Base-by-base conservation (phyloP, 805 yeast species). In the Metschnikowia peoriensis region DNA sequence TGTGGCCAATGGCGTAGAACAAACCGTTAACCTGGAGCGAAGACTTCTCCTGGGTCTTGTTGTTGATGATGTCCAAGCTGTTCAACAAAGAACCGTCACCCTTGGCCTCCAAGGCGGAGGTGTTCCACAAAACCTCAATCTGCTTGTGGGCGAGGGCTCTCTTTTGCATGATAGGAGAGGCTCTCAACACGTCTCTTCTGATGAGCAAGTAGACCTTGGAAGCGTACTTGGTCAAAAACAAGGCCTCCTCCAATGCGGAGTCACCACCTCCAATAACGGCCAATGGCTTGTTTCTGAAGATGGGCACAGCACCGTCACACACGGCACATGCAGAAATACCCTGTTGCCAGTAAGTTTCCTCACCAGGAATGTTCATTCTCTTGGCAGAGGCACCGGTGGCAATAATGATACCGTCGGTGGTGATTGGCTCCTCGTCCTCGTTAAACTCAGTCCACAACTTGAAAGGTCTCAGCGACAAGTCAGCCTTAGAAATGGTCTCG, bases 301-400 rank as follows among this genome's bases (percentile, higher is more conserved):
- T 92, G 63, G 99, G 99, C 46, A 94, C 96, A 35, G 99, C 99
- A 74, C 99, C 99, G 70, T 94, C 99, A 77, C 99, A 94, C 57
- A 94, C 99, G 40, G 99, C 99, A 80, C 99, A 94, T 15, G 99
- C 99, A 62, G 97, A 89, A 61, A 94, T 94, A 72, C 99, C 99
- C 71, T 87, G 88, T 79, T 94, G 99, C 99, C 99, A 94, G 83
- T 94, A 94, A 37, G 82, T 81, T 61, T 94, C 98, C 78, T 94
- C 99, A 64, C 99, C 99, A 54, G 97, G 97, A 56, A 94, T 78
- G 68, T 82, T 75, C 75, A 94, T 81, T 79, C 99, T 89, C 81
- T 86, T 90, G 54, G 99, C 99, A 40, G 96, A 87, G 22, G 99
- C 99, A 68, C 99, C 99, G 45, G 99, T 94, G 60, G 99, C 97